Conservation (phyloP, 768 basidiomycete genomes). For the Trametes gibbosa region DNA sequence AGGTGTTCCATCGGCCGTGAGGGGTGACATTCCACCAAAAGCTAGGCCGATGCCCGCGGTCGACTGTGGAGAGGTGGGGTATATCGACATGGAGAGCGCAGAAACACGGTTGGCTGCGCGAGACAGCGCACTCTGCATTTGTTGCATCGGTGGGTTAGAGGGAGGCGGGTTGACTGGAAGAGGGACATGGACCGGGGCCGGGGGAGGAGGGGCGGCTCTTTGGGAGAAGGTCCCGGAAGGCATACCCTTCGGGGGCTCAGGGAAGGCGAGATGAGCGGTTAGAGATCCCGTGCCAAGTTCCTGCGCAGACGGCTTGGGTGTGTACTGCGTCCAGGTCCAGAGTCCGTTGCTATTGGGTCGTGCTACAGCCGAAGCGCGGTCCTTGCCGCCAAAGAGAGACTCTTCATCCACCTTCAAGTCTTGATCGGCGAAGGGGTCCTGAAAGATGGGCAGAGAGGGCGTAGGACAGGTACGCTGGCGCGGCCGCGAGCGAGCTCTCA, state of each 20-base stretch:
- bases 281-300: neutral
- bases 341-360: conserved; percentile 40
- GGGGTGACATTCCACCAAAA: conserved; percentile 20
- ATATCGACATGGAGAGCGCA: conserved; percentile 45
- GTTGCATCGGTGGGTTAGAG: conserved; percentile 30
- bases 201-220: conserved; percentile 13
- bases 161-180: neutral
- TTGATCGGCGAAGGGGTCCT: conserved; percentile 50
- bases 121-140: conserved; percentile 40
- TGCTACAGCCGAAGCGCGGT: conserved; percentile 43
- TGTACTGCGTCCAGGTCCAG: conserved; percentile 46
- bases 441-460: conserved; percentile 74
- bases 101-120: conserved; percentile 41
- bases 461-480: conserved; percentile 52
- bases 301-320: conserved; percentile 27
- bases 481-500: conserved; percentile 49
- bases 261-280: conserved; percentile 20
- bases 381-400: conserved; percentile 77
- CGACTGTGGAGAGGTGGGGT: conserved; percentile 42
- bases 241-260: neutral
- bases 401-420: conserved; percentile 48
- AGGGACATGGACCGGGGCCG: conserved; percentile 1
- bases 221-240: neutral
- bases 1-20: conserved; percentile 25
- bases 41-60: conserved; percentile 24